Conservation (phyloP, 257 asterid genomes). For the Perilla frutescens region DNA sequence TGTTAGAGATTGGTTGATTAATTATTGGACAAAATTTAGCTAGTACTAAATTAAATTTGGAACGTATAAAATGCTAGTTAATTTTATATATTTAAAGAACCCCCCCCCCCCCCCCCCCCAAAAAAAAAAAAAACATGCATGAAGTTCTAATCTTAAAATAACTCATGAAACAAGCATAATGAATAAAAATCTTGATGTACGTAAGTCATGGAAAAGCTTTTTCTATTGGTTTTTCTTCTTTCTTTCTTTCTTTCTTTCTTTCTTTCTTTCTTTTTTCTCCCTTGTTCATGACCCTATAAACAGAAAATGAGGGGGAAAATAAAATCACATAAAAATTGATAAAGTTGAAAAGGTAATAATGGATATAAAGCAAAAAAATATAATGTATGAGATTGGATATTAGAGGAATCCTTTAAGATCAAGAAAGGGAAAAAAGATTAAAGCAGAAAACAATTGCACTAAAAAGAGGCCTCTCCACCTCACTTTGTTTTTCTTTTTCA, state of each 20-base stretch:
- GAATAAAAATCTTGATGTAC: neutral
- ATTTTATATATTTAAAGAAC: neutral
- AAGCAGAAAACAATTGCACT: constrained; percentile 28
- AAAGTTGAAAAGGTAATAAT: constrained; percentile 5
- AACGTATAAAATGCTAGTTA: neutral
- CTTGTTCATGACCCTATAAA: constrained; percentile 23
- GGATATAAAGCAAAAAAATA: constrained; percentile 32
- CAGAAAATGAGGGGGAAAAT: neutral
- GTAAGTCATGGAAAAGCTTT: constrained; percentile 17
- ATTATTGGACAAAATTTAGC: no score
- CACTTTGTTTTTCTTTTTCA: constrained; percentile 23
- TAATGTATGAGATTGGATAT: constrained; percentile 22
- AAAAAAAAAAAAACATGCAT: neutral
- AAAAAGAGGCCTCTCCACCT: constrained; percentile 36
- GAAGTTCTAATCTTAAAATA: neutral
- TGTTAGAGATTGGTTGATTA: no score
- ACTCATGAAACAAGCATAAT: neutral
- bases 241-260: neutral
- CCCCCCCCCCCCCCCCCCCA: no score
- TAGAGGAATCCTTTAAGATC: constrained; percentile 41
- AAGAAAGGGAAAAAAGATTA: constrained; percentile 45
- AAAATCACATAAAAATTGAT: constrained; percentile 14
- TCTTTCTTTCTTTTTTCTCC: neutral
- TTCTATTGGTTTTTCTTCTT: neutral
- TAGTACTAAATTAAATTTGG: no score